phyloP scores from a whole-genome alignment of 306 rosid species.

The Psophocarpus tetragonolobus region DNA sequence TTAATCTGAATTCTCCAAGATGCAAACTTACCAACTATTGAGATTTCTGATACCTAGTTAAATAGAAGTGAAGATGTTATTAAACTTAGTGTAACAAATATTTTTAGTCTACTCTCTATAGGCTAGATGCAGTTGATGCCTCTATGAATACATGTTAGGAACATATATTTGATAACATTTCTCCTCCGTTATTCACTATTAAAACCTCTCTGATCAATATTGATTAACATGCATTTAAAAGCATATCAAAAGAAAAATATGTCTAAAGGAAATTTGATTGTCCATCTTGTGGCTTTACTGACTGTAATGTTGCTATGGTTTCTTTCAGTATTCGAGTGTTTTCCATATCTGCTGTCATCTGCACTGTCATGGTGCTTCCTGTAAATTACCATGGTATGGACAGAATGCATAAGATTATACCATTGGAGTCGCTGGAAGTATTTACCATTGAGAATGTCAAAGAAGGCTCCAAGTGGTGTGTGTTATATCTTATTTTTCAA shows the following conservation, averaged over 20 bases:
- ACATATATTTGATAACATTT: constrained; percentile 11
- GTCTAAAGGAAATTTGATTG: constrained; percentile 13
- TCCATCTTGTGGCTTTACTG: constrained; percentile 39
- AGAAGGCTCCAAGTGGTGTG: constrained; percentile 76
- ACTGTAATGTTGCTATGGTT: constrained; percentile 37
- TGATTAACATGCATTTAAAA: not conserved
- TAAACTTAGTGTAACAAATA: not conserved
- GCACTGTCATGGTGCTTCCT: constrained; percentile 77
- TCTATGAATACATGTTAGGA: not conserved
- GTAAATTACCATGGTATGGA: constrained; percentile 76
- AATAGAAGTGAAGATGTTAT: constrained; percentile 16
- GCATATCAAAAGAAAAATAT: not conserved
- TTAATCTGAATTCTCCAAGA: constrained; percentile 6
- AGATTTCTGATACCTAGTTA: constrained; percentile 9
- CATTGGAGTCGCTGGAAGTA: constrained; percentile 67
- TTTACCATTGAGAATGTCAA: constrained; percentile 80
- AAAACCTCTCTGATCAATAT: not conserved
- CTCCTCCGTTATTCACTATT: not conserved
- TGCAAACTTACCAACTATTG: not conserved
- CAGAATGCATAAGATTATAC: constrained; percentile 46
- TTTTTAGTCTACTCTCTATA: not conserved
- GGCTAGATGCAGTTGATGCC: constrained; percentile 4
- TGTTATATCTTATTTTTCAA: constrained; percentile 22
- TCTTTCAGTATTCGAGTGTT: constrained; percentile 77
- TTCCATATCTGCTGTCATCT: constrained; percentile 67